phyloP scores from a whole-genome alignment of 2,329 filamentous ascomycete genomes.

The Calonectria pseudoturangicola region DNA sequence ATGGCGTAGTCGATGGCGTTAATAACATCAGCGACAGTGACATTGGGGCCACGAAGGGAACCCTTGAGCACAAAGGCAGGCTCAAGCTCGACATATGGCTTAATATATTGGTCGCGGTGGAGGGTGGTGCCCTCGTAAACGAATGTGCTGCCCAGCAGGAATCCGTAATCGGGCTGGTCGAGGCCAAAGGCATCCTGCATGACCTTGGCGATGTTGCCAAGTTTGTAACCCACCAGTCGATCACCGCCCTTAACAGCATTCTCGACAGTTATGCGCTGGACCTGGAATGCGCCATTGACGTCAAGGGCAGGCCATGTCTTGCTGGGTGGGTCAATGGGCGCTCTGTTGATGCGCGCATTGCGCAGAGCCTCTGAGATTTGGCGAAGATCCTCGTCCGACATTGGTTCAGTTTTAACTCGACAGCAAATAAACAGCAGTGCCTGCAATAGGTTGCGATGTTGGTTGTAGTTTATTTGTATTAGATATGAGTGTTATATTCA shows the following conservation, averaged over 20 bases:
- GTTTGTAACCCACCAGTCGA: constrained; percentile 54
- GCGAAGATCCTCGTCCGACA: constrained; percentile 33
- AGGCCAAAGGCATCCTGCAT: constrained; percentile 56
- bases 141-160: constrained; percentile 52
- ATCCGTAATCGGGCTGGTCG: constrained; percentile 55
- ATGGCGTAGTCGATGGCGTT: constrained; percentile 55
- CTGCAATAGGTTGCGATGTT: not conserved
- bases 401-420: not conserved
- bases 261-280: constrained; percentile 49
- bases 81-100: constrained; percentile 55
- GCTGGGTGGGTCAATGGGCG: constrained; percentile 48
- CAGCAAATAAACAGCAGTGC: not conserved
- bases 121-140: constrained; percentile 52
- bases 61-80: constrained; percentile 54
- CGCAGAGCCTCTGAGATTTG: constrained; percentile 46
- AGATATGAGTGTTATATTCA: too few species aligned
- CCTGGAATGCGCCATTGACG: constrained; percentile 49
- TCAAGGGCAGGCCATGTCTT: constrained; percentile 49
- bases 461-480: not conserved
- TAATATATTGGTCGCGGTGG: constrained; percentile 48
- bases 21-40: constrained; percentile 55
- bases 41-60: constrained; percentile 51
- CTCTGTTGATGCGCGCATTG: constrained; percentile 45
- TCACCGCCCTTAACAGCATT: constrained; percentile 49
- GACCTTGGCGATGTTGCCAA: constrained; percentile 57